Evolutionary conservation across 805 yeast species (phyloP).

Genomic region (Myxozyma sirexii): DNA sequence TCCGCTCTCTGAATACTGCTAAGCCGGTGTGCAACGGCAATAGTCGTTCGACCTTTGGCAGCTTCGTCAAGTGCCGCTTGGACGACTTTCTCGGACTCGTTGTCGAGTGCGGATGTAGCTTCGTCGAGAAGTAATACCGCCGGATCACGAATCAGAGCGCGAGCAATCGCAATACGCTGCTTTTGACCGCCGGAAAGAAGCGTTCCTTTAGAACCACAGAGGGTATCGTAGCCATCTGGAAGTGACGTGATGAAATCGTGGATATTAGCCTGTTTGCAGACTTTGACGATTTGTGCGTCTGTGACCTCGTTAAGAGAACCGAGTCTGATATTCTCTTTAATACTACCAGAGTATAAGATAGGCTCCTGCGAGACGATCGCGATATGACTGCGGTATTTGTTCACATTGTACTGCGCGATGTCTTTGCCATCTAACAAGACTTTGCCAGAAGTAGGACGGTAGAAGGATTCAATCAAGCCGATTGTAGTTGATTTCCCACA

Average conservation of each 20-base stretch:
- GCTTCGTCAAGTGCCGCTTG: conserved; percentile 63
- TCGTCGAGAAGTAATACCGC: conserved; percentile 59
- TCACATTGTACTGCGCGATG: conserved; percentile 62
- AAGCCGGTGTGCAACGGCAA: conserved; percentile 77
- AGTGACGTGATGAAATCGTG: conserved; percentile 52
- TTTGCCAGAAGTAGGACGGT: conserved; percentile 50
- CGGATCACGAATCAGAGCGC: conserved; percentile 62
- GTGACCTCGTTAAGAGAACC: conserved; percentile 38
- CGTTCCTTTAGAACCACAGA: conserved; percentile 54
- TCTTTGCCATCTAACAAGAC: conserved; percentile 85
- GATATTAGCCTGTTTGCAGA: conserved; percentile 56
- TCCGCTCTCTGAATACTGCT: conserved; percentile 58
- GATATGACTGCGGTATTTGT: conserved; percentile 53
- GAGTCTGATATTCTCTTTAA: conserved; percentile 68
- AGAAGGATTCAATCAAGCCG: conserved; percentile 59
- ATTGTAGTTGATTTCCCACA: conserved; percentile 50
- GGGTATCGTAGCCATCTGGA: conserved; percentile 56
- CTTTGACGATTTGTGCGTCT: conserved; percentile 46
- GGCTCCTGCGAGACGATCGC: conserved; percentile 66
- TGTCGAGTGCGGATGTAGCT: conserved; percentile 57
- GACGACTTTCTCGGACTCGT: conserved; percentile 65
- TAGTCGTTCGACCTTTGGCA: conserved; percentile 63
- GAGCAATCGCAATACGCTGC: conserved; percentile 64
- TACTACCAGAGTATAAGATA: conserved; percentile 71
- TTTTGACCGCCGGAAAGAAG: conserved; percentile 66